Percentiles rank a stretch among this genome's conserved stretches.
phyloP scores from a whole-genome alignment of 2,329 filamentous ascomycete species.

The Xylaria sp. region DNA sequence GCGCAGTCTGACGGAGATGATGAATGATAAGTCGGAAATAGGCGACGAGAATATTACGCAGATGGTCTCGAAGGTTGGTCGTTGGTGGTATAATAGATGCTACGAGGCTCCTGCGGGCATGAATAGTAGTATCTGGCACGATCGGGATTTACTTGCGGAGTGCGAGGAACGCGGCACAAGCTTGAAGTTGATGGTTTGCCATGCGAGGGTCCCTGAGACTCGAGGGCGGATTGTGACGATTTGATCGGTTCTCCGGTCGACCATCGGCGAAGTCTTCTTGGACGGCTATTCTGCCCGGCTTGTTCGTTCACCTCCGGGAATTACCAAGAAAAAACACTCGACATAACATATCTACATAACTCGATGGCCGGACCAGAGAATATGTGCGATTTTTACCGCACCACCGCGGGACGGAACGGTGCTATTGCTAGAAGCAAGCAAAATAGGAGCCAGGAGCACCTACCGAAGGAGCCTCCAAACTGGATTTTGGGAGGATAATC shows the following conservation, averaged over 20 bases:
- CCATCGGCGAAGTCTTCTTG: too few relatives aligned
- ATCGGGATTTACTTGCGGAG: constrained; percentile 69
- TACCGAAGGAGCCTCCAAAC: not conserved
- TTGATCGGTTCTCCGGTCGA: constrained; percentile 26
- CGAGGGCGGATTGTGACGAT: constrained; percentile 44
- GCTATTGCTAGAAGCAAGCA: too few relatives aligned
- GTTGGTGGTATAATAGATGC: constrained; percentile 95
- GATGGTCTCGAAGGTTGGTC: constrained; percentile 84
- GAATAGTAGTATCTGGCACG: constrained; percentile 67
- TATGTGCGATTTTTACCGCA: too few relatives aligned
- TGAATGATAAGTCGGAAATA: constrained; percentile 61
- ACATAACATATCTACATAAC: too few relatives aligned
- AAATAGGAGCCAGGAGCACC: too few relatives aligned
- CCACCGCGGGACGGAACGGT: too few relatives aligned
- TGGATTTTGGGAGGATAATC: not conserved
- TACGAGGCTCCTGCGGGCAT: constrained; percentile 66
- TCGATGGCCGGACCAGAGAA: too few relatives aligned
- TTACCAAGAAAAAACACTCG: too few relatives aligned
- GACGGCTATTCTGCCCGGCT: too few relatives aligned
- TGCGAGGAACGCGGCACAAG: constrained; percentile 83
- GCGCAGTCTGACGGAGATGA: constrained; percentile 63
- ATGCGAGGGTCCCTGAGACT: constrained; percentile 72
- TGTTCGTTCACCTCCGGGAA: too few relatives aligned
- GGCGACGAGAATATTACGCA: constrained; percentile 84
- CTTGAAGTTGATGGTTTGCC: constrained; percentile 85